Evolutionary conservation across 768 basidiomycete species (phyloP).

Genomic region (Xerocomellus dryophilus): DNA sequence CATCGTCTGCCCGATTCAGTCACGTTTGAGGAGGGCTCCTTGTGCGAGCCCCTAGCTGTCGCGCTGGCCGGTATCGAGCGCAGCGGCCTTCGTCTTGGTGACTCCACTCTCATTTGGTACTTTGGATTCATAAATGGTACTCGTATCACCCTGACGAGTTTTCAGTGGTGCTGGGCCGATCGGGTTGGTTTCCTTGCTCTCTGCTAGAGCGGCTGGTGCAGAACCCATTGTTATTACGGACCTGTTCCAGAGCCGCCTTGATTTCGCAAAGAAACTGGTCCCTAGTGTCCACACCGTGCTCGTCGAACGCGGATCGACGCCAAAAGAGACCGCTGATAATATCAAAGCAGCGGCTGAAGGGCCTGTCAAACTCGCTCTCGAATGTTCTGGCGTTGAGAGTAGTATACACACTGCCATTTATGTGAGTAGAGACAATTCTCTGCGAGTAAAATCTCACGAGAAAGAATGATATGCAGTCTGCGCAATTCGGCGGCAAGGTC

Average conservation of each 20-base stretch:
- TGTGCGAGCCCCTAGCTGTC: conserved; percentile 67
- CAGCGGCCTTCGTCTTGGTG: conserved; percentile 60
- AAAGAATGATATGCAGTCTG: conserved; percentile 40
- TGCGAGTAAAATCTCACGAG: background rate
- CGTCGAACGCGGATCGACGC: conserved; percentile 43
- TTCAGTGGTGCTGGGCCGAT: conserved; percentile 66
- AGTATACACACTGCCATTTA: conserved; percentile 59
- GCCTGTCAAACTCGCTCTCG: conserved; percentile 50
- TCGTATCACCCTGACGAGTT: conserved; percentile 13
- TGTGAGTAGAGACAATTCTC: conserved; percentile 33
- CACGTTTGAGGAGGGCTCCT: conserved; percentile 64
- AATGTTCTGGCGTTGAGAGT: conserved; percentile 64
- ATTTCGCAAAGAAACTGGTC: conserved; percentile 61
- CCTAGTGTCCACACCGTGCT: conserved; percentile 57
- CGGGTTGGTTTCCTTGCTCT: conserved; percentile 57
- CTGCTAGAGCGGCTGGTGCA: conserved; percentile 65
- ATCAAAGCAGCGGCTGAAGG: conserved; percentile 53
- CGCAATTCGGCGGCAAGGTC: conserved; percentile 62
- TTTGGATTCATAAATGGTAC: background rate
- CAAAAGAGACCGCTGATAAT: conserved; percentile 49
- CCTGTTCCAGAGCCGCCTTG: conserved; percentile 60
- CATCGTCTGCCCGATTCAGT: conserved; percentile 61
- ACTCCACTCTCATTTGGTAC: conserved; percentile 61
- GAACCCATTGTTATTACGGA: conserved; percentile 71
- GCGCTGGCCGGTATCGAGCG: conserved; percentile 68